Evolutionary conservation across 1,139 yeast species (phyloP).

Genomic region (Starmera stellimalicola): DNA sequence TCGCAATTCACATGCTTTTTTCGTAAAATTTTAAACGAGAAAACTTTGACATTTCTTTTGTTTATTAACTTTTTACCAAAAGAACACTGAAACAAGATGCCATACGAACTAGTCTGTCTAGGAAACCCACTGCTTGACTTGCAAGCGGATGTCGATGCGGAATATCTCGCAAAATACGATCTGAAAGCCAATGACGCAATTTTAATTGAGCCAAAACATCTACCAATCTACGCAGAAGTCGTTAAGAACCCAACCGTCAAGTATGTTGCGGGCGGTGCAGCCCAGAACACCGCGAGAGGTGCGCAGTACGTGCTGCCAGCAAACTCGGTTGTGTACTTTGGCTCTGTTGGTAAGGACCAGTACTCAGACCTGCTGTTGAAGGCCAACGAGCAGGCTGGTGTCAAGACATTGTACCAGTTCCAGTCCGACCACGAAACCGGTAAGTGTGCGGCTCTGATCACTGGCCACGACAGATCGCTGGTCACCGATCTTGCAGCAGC

Average conservation of each 20-base stretch:
- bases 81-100: constrained; percentile 24
- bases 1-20: too few species aligned
- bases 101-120: constrained; percentile 53
- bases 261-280: constrained; percentile 97
- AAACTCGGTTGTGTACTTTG: constrained; percentile 84
- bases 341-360: constrained; percentile 90
- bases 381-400: constrained; percentile 86
- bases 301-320: constrained; percentile 87
- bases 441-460: constrained; percentile 94
- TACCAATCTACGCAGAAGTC: constrained; percentile 78
- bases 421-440: constrained; percentile 79
- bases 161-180: constrained; percentile 67
- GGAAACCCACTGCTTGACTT: constrained; percentile 84
- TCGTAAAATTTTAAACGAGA: too few species aligned
- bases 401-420: constrained; percentile 76
- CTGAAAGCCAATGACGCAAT: constrained; percentile 93
- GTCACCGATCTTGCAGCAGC: constrained; percentile 98
- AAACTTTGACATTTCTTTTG: too few species aligned
- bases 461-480: constrained; percentile 81
- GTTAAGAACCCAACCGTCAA: constrained; percentile 51
- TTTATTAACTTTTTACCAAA: background rate
- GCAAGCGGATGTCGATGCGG: constrained; percentile 68
- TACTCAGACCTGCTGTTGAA: constrained; percentile 71
- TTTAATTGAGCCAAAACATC: constrained; percentile 78
- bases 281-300: constrained; percentile 98